Percentiles rank a stretch among this genome's conserved stretches.
These are phyloP conservation scores for Tilletia caries DNA, from an alignment of 1,284 basidiomycete genomes.

Conservation along the genomic window DNA sequence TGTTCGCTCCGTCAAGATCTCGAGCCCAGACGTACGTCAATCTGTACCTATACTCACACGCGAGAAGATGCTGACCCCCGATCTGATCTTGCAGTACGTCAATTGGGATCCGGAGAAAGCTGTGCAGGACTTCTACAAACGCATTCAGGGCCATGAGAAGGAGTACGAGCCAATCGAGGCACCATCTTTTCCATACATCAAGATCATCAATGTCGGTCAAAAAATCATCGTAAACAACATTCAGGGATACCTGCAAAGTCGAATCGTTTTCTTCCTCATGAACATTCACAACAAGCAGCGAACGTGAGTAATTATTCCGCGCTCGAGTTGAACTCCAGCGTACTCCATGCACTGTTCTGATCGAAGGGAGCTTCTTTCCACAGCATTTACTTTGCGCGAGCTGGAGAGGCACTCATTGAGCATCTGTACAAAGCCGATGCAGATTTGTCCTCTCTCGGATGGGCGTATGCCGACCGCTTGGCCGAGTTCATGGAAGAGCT, in stretches of 20 bases:
- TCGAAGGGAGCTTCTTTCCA: not conserved
- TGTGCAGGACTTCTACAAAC: constrained; percentile 80
- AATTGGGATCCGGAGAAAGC: constrained; percentile 89
- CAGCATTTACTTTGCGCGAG: constrained; percentile 58
- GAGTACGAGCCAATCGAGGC: constrained; percentile 80
- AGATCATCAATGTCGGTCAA: constrained; percentile 82
- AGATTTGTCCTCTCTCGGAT: constrained; percentile 87
- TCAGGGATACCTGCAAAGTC: constrained; percentile 76
- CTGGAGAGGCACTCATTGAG: constrained; percentile 69
- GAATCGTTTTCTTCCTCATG: constrained; percentile 95
- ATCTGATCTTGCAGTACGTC: constrained; percentile 65
- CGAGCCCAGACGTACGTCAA: constrained; percentile 80
- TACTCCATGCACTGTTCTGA: too few relatives aligned
- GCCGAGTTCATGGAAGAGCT: constrained; percentile 47
- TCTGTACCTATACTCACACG: not conserved
- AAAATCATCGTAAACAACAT: constrained; percentile 65
- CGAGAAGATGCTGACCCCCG: not conserved
- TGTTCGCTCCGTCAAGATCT: constrained; percentile 94
- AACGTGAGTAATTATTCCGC: constrained; percentile 58
- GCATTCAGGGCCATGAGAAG: constrained; percentile 83
- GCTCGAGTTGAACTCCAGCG: not conserved
- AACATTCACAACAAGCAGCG: constrained; percentile 90
- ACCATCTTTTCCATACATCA: constrained; percentile 78
- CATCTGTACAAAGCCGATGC: constrained; percentile 99
- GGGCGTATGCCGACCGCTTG: constrained; percentile 80